Percentiles rank a stretch among this genome's conserved stretches.
These are phyloP conservation scores for Raphanus sativus DNA, from an alignment of 345 rosid genomes.

Conservation along the genomic window DNA sequence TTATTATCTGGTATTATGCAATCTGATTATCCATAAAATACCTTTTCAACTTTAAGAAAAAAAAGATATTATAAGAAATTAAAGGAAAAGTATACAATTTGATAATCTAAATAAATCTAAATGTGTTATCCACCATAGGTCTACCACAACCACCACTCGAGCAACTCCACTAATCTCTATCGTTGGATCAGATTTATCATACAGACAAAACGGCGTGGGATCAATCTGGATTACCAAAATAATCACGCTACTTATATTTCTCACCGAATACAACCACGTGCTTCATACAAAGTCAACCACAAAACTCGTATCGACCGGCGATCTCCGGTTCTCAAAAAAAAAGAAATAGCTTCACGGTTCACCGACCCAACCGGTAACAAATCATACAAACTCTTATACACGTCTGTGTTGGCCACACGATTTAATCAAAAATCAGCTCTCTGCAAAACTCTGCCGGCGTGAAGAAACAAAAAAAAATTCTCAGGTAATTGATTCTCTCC, in stretches of 20 bases:
- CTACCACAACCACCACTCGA: not conserved
- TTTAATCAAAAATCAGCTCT: slow-evolving; percentile 16
- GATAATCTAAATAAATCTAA: not conserved
- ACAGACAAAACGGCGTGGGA: slow-evolving; percentile 2
- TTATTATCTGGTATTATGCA: no score
- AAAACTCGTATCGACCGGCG: slow-evolving; percentile 6
- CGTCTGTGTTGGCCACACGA: slow-evolving; percentile 40
- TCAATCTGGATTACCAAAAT: not conserved
- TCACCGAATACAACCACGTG: slow-evolving; percentile 29
- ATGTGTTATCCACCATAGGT: not conserved
- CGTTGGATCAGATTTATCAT: slow-evolving; percentile 4
- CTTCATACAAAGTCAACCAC: not conserved
- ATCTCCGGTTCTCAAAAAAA: slow-evolving; percentile 3
- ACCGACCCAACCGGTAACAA: slow-evolving; percentile 27
- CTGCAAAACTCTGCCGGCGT: slow-evolving; percentile 17
- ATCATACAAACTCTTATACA: slow-evolving; percentile 5
- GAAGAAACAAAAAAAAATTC: slow-evolving; percentile 10
- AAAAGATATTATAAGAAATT: not conserved
- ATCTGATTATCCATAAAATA: no score
- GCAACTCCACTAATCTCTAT: not conserved
- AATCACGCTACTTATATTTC: not conserved
- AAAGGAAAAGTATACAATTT: not conserved
- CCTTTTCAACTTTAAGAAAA: no score
- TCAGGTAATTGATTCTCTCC: slow-evolving; percentile 28
- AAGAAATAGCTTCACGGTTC: not conserved